Evolutionary conservation across 2,329 filamentous ascomycete genomes (phyloP), one percentile per base, ranked within the genome.

Genomic region (Ascochyta viciae-villosae): DNA sequence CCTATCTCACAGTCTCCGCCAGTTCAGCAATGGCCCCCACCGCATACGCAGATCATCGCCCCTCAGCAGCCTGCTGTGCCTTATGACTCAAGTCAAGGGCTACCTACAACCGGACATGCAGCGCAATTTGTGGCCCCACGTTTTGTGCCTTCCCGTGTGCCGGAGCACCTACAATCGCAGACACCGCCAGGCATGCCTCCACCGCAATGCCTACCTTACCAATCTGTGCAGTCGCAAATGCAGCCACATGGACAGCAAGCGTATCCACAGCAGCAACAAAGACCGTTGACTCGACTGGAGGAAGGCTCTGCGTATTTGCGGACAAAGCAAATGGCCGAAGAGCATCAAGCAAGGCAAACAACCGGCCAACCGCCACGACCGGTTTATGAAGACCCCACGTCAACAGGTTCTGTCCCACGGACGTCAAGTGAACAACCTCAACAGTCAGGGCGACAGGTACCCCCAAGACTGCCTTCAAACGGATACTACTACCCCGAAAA

Each of bases 401-500:
- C 57, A 23, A 50, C 33, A 12, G 43, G 44, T 29, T 47, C 57
- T 35, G 22, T 31, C 27, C 40, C 54, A 34, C 40, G 34, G 31
- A 23, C 35, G 12, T 50, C 48, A 4, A 34, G 35, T n/a, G 60
- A 61, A 41, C 59, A 62, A 13, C 16, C 24, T 38, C 33, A 50
- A 43, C 45, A 49, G 6, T 44, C 55, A 37, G 26, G 35, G 39
- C 57, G 45, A 37, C 61, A 64, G 49, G 38, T 24, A 40, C 44
- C 47, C 33, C 58, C 50, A 34, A 56, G 50, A 13, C 56, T 58
- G 39, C 62, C 63, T 38, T 46, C 58, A 8, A 65, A 55, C 37
- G 67, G 65, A n/a, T 70, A 70, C 42, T 71, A 68, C 44, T 62
- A 68, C 41, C 66, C 68, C 10, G 60, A 64, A 31, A 53, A 50